Evolutionary conservation across 2,329 filamentous ascomycete genomes (phyloP).

Genomic region (Xylogone sp.): DNA sequence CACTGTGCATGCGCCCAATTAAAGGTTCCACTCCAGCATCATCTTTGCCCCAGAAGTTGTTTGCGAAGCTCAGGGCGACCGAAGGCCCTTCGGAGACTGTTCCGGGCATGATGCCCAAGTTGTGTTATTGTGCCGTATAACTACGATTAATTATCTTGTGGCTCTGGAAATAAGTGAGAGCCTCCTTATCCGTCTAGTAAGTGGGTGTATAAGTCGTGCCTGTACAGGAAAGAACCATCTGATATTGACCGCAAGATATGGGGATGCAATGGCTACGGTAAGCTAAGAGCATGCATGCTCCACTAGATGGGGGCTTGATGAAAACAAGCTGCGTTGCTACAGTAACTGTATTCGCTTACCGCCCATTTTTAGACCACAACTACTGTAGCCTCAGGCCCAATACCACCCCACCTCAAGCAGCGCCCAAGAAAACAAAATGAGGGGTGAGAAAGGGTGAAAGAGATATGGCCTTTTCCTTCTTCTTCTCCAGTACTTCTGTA

Average conservation of each 20-base stretch:
- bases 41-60: constrained; percentile 99
- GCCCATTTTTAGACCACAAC: not conserved
- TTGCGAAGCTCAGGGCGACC: constrained; percentile 60
- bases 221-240: not conserved
- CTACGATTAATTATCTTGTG: not conserved
- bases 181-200: not conserved
- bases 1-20: constrained; percentile 88
- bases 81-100: constrained; percentile 30
- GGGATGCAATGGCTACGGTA: constrained; percentile 5
- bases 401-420: not conserved
- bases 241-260: constrained; percentile 6
- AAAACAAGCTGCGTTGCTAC: not conserved
- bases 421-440: no score
- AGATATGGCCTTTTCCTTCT: no score
- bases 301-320: not conserved
- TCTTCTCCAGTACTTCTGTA: no score
- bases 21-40: constrained; percentile 92
- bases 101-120: constrained; percentile 23
- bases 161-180: not conserved
- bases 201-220: not conserved
- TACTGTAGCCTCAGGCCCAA: not conserved
- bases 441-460: no score
- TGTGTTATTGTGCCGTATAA: not conserved
- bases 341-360: not conserved
- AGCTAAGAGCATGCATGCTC: not conserved